Percentiles rank a stretch among this genome's conserved stretches.
phyloP scores from a whole-genome alignment of 805 yeast species.

The Saccharomycodes ludwigii region DNA sequence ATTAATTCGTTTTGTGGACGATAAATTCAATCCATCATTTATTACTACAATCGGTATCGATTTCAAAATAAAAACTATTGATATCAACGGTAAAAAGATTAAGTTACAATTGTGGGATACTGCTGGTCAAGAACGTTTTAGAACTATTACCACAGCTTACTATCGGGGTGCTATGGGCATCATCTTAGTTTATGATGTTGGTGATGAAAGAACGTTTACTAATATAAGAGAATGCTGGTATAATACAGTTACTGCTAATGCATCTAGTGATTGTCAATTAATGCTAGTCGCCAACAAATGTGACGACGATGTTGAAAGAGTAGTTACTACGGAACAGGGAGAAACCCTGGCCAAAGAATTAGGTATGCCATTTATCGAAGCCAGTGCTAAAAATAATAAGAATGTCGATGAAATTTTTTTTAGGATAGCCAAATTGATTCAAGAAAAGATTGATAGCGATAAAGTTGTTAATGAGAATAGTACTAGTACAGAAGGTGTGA shows the following conservation, averaged over 20 bases:
- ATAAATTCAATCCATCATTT: constrained; percentile 91
- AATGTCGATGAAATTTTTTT: constrained; percentile 89
- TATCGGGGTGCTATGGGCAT: constrained; percentile 87
- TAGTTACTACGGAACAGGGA: constrained; percentile 83
- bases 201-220: constrained; percentile 84
- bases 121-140: constrained; percentile 93
- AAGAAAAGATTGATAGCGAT: constrained; percentile 53
- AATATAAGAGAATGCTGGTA: constrained; percentile 84
- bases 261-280: constrained; percentile 89
- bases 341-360: constrained; percentile 76
- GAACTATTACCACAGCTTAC: constrained; percentile 89
- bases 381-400: constrained; percentile 87
- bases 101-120: constrained; percentile 96
- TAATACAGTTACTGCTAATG: constrained; percentile 91
- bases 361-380: constrained; percentile 86
- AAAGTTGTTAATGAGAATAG: constrained; percentile 9
- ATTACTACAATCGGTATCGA: constrained; percentile 98
- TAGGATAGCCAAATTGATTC: constrained; percentile 75
- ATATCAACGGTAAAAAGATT: constrained; percentile 82
- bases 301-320: constrained; percentile 64
- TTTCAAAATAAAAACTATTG: constrained; percentile 93
- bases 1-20: constrained; percentile 85
- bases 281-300: constrained; percentile 92
- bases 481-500: not conserved
- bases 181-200: constrained; percentile 71